Evolutionary conservation across 1,284 basidiomycete genomes (phyloP).

Genomic region (Volvariella surrecta): DNA sequence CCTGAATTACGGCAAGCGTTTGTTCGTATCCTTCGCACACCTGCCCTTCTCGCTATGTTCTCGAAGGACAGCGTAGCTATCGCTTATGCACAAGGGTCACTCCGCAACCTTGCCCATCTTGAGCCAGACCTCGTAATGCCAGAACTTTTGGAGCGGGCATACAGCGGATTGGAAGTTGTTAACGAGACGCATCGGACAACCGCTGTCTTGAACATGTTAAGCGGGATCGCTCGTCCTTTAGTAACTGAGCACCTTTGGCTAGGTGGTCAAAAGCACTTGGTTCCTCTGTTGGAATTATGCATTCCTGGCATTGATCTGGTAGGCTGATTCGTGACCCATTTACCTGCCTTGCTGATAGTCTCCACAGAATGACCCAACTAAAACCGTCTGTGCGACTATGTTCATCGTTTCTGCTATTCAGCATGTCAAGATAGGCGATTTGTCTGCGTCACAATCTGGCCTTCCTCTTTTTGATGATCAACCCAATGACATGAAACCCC

Average conservation of each 20-base stretch:
- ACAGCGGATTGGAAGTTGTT: conserved; percentile 86
- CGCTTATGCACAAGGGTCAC: conserved; percentile 59
- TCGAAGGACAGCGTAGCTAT: conserved; percentile 74
- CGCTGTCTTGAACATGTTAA: conserved; percentile 84
- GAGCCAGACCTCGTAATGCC: conserved; percentile 90
- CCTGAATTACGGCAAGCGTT: conserved; percentile 78
- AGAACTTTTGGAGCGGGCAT: conserved; percentile 86
- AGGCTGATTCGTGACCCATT: conserved; percentile 17
- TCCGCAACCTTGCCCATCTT: conserved; percentile 71
- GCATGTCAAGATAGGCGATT: conserved; percentile 77
- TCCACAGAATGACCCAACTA: conserved; percentile 81
- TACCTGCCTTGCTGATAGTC: conserved; percentile 3
- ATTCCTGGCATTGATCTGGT: conserved; percentile 89
- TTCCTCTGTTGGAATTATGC: conserved; percentile 85
- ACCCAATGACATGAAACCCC: conserved; percentile 41
- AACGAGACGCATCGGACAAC: conserved; percentile 94
- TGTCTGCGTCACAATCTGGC: conserved; percentile 53
- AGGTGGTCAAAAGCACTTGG: conserved; percentile 82
- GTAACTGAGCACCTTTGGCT: conserved; percentile 74
- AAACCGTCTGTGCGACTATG: conserved; percentile 79
- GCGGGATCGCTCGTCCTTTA: conserved; percentile 73
- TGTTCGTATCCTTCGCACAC: conserved; percentile 77
- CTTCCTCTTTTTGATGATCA: conserved; percentile 45
- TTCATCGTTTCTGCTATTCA: conserved; percentile 76
- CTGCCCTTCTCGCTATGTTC: conserved; percentile 92